Evolutionary conservation across 192 early-diverging fungal species (phyloP), one percentile per base, ranked within the genome.

Genomic region (Helicostylum pulchrum): DNA sequence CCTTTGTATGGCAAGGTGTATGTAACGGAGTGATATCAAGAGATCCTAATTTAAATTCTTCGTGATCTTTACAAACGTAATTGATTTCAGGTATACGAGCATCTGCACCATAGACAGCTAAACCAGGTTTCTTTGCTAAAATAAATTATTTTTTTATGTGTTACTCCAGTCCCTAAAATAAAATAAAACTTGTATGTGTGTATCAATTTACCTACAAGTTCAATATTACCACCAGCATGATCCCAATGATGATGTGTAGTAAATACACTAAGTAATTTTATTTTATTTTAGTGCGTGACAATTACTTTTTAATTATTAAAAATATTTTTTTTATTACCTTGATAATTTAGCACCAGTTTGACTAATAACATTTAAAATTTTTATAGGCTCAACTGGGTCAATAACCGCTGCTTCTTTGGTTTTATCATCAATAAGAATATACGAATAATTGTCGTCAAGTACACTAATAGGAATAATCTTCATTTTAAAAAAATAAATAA

Each of bases 221-320:
- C 76, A 30, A 65, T 71, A 73, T 94, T 95, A 21, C 93, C 92
- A 46, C 86, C 90, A 23, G 91, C 73, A 68, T 98, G 96, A 74
- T 98, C 96, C 68, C 72, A 73, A 72, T 96, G 94, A 78, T 98
- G 94, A 78, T 98, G 96, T 36, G 93, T 94, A 21, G 84, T 85
- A 61, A 91, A 83, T 20, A 90, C 75, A 32, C 79, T 65, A 23
- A 7, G 53, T 61, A 61, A 70, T 39, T n/a, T n/a, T n/a, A n/a
- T n/a, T n/a, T n/a, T 39, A 39, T 26, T 26, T 17, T 30, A 45
- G 52, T 72, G 20, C 0, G 58, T 39, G 36, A 39, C 36, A 39
- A 0, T 39, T n/a, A n/a, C 0, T 39, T 53, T 2, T 68, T 51
- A 30, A 12, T 70, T 19, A 8, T 19, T n/a, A 55, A 31, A 7